A percentile compares a stretch with the other conserved stretches of the same genome.
These are phyloP conservation scores for Barnettozyma wickerhamii DNA, from an alignment of 805 yeast genomes.

Conservation along the genomic window DNA sequence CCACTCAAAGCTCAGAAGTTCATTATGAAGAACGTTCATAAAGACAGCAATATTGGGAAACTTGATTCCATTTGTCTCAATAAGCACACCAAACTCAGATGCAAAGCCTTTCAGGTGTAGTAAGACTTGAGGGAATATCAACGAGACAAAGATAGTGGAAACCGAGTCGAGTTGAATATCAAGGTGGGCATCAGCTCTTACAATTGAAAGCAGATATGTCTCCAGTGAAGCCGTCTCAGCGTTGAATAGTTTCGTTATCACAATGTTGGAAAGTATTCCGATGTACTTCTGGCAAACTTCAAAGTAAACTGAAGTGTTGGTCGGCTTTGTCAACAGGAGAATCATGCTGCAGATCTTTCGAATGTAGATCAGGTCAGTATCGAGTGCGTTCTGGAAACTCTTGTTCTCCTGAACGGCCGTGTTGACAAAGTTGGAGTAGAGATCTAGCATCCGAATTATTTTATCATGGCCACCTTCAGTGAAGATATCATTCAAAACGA, in stretches of 20 bases:
- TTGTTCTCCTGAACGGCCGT: conserved; percentile 26
- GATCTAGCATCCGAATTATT: conserved; percentile 26
- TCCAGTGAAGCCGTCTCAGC: conserved; percentile 20
- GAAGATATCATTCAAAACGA: conserved; percentile 31
- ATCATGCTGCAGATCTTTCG: conserved; percentile 26
- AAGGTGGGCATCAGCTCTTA: conserved; percentile 8
- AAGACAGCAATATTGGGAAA: conserved; percentile 20
- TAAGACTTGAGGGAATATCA: conserved; percentile 27
- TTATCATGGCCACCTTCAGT: conserved; percentile 32
- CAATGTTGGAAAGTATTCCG: conserved; percentile 32
- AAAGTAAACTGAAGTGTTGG: conserved; percentile 27
- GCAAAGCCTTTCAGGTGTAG: conserved; percentile 27
- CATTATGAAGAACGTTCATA: conserved; percentile 16
- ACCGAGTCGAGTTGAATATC: conserved; percentile 13
- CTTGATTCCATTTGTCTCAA: conserved; percentile 17
- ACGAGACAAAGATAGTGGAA: conserved; percentile 16
- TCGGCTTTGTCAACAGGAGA: conserved; percentile 28
- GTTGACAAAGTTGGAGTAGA: conserved; percentile 22
- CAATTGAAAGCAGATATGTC: conserved; percentile 14
- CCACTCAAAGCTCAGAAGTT: conserved; percentile 24
- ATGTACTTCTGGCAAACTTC: conserved; percentile 29
- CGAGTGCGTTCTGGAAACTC: conserved; percentile 26
- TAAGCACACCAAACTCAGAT: conserved; percentile 20
- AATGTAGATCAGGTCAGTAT: conserved; percentile 24
- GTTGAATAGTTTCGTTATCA: conserved; percentile 30